These are phyloP conservation scores for Hemisphaericaspora xylanilytica DNA, from an alignment of 1,139 yeast species.

Conservation along the genomic window DNA sequence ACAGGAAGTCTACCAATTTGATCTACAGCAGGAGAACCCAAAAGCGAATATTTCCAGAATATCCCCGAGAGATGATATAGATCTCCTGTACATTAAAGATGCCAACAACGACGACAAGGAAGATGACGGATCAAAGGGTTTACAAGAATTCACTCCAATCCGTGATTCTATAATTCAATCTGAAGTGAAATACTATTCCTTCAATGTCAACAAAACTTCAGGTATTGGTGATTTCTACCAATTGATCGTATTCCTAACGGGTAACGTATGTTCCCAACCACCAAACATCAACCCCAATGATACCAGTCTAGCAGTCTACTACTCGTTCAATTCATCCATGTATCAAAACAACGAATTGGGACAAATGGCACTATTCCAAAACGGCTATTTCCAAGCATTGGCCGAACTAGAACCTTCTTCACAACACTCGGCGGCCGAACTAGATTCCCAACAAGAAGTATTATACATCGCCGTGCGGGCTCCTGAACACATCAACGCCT, in stretches of 20 bases:
- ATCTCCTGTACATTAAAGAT: no score
- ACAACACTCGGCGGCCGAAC: conserved; percentile 14
- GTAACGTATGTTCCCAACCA: conserved; percentile 57
- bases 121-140: conserved; percentile 22
- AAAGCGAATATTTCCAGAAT: no score
- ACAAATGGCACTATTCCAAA: conserved; percentile 30
- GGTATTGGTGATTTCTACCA: conserved; percentile 52
- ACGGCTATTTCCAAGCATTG: conserved; percentile 58
- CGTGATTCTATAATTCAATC: conserved; percentile 36
- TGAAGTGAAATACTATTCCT: conserved; percentile 43
- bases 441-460: conserved; percentile 15
- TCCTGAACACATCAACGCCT: conserved; percentile 37
- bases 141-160: conserved; percentile 48
- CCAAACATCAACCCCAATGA: conserved; percentile 23
- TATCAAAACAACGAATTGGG: conserved; percentile 29
- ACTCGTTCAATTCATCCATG: conserved; percentile 47
- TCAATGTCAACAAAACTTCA: conserved; percentile 42
- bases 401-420: conserved; percentile 28
- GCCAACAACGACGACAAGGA: conserved; percentile 1
- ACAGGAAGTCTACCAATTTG: not conserved
- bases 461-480: conserved; percentile 51
- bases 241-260: conserved; percentile 56
- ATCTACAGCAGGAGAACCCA: not conserved
- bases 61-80: no score
- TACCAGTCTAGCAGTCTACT: conserved; percentile 47